A percentile compares a stretch with the other conserved stretches of the same genome.
phyloP scores from a whole-genome alignment of 2,329 filamentous ascomycete genomes.

The Exophiala oligosperma region DNA sequence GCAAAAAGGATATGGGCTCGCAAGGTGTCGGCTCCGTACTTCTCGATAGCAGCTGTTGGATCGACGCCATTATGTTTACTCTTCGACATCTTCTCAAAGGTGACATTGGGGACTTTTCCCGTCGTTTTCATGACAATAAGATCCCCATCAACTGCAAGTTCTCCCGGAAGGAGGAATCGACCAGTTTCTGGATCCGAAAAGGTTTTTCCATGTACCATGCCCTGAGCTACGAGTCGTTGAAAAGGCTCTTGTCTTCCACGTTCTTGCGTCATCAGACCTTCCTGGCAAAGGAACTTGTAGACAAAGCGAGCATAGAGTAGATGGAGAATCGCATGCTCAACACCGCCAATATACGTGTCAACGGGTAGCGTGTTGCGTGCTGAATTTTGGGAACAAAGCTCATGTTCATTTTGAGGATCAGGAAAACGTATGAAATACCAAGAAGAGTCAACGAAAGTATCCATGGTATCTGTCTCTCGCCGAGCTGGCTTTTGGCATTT shows the following conservation, averaged over 20 bases:
- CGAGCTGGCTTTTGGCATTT: slow-evolving; percentile 67
- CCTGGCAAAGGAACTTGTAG: slow-evolving; percentile 75
- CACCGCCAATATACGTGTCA: slow-evolving; percentile 84
- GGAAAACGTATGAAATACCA: slow-evolving; percentile 88
- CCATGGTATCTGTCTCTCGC: slow-evolving; percentile 92
- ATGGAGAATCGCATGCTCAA: slow-evolving; percentile 89
- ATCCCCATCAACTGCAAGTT: slow-evolving; percentile 59
- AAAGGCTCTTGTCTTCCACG: slow-evolving; percentile 68
- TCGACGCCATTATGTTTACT: slow-evolving; percentile 92
- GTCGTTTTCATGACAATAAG: slow-evolving; percentile 64
- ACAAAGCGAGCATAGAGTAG: slow-evolving; percentile 87
- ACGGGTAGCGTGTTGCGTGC: slow-evolving; percentile 66
- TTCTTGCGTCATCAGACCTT: slow-evolving; percentile 40
- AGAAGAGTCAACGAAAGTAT: slow-evolving; percentile 92
- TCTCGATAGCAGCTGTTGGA: slow-evolving; percentile 68
- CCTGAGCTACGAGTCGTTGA: slow-evolving; percentile 77
- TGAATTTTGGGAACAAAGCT: slow-evolving; percentile 62
- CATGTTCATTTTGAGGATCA: slow-evolving; percentile 64
- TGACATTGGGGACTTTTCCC: slow-evolving; percentile 59
- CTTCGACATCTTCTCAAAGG: slow-evolving; percentile 92
- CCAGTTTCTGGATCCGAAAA: slow-evolving; percentile 73
- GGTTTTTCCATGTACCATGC: slow-evolving; percentile 90
- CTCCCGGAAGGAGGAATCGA: slow-evolving; percentile 72
- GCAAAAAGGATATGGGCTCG: slow-evolving; percentile 87
- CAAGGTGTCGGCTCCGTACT: slow-evolving; percentile 79